Evolutionary conservation across 768 basidiomycete species (phyloP), one percentile per base, ranked within the genome.

Genomic region (Russula griseocarnosa): DNA sequence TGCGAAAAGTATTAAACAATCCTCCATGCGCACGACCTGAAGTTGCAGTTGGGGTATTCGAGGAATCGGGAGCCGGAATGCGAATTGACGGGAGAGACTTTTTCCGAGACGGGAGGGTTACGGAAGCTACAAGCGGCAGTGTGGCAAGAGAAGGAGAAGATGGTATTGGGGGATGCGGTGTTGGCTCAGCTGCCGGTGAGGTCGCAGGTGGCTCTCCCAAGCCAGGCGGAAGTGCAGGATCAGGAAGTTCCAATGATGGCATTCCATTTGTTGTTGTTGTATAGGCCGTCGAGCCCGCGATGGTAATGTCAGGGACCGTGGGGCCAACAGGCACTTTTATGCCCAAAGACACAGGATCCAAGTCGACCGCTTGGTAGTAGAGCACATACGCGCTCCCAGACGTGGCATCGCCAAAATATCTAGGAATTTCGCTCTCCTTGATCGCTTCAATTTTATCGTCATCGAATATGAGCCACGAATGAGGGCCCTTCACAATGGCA

Each of bases 361-460:
- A 81, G 74, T 98, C 94, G 38, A 82, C 86, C 28, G 94, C 94
- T 75, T 98, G 94, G 75, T 98, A 99, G 77, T 96, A 98, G 42
- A 99, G 81, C 28, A 98, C 94, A 74, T 99, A 99, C 22, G 96
- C 97, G 49, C 90, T 87, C 40, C 95, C 95, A 1, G 86, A 79
- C 69, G 84, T 83, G 14, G 82, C 89, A 72, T 98, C 97, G 66
- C 97, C 97, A 74, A 94, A 99, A 76, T 96, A 99, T 71, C 88
- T 89, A 56, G 86, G 82, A 64, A 99, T 95, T 66, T 98, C 96
- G 55, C 78, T 79, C 74, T 98, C 96, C 69, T 88, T 84, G 71
- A 99, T 88, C 1, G 87, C 78, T 51, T 88, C 89, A 58, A 99
- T 93, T 64, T 84, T 90, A 69, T 97, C 93, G 74, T 99, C 97